Base-by-base conservation (phyloP, 148 eudicot genomes). In the Euryodendron excelsum region DNA sequence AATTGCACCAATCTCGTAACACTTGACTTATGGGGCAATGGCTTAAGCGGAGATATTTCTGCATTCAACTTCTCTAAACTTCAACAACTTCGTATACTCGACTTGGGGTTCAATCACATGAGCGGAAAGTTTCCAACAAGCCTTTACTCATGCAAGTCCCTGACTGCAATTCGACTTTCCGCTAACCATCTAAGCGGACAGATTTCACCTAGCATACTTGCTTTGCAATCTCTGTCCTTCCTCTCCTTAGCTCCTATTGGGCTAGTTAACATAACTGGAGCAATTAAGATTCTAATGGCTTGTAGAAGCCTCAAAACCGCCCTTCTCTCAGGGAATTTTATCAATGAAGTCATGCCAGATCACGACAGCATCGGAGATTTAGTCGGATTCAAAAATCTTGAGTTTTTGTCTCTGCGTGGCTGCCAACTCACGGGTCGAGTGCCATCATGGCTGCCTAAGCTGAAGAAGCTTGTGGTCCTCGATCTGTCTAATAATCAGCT, bases 221-320 rank as follows among this genome's bases (percentile, higher is more conserved):
- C n/a, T n/a, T n/a, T n/a, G n/a, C n/a, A n/a, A n/a, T n/a, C n/a
- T n/a, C n/a, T n/a, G n/a, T n/a, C n/a, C n/a, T n/a, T n/a, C n/a
- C n/a, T n/a, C n/a, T n/a, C n/a, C n/a, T n/a, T n/a, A n/a, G n/a
- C n/a, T n/a, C n/a, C n/a, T n/a, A n/a, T n/a, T n/a, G n/a, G n/a
- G n/a, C n/a, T n/a, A n/a, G n/a, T n/a, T n/a, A n/a, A n/a, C n/a
- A n/a, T n/a, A n/a, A n/a, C n/a, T n/a, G n/a, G 67, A 2, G 86
- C 86, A 0, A 25, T 85, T 12, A 69, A 17, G 2, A 81, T 58
- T n/a, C n/a, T n/a, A n/a, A n/a, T n/a, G n/a, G n/a, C n/a, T n/a
- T n/a, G n/a, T n/a, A 17, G 93, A 91, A 59, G 36, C 6, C 90
- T 88, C 31, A 81, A 72, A 47, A 69, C 64, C 4, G 13, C 85